Evolutionary conservation across 1,284 basidiomycete species (phyloP).

Genomic region (Rhodotorula sp.): DNA sequence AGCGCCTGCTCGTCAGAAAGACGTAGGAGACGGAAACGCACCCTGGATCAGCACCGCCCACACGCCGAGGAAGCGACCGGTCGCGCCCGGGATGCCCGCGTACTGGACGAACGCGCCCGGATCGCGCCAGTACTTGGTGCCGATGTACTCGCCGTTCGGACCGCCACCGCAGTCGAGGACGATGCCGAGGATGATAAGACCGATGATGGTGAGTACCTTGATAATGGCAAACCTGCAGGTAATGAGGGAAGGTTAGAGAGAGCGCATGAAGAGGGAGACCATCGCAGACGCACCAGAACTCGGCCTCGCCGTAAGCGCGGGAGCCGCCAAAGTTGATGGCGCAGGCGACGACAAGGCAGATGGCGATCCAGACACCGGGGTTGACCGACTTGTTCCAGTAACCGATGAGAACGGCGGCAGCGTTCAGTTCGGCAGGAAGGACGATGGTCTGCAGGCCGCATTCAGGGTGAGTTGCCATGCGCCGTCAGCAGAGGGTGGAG

Average conservation of each 20-base stretch:
- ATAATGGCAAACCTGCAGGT: conserved; percentile 56
- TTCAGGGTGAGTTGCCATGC: too few relatives aligned
- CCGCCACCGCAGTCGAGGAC: conserved; percentile 54
- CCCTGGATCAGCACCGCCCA: too few relatives aligned
- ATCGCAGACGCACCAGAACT: conserved; percentile 3
- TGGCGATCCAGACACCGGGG: conserved; percentile 73
- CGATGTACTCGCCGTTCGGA: conserved; percentile 45
- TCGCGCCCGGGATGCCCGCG: conserved; percentile 55
- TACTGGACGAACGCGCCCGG: conserved; percentile 41
- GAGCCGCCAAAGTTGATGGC: conserved; percentile 73
- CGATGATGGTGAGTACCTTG: conserved; percentile 59
- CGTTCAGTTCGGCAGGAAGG: conserved; percentile 53
- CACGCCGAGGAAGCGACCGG: conserved; percentile 46
- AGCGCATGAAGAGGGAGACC: neutral
- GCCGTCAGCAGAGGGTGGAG: too few relatives aligned
- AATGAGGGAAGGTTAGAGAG: neutral
- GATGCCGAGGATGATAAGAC: conserved; percentile 62
- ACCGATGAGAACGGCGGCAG: conserved; percentile 52
- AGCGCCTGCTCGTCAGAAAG: too few relatives aligned
- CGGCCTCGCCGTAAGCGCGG: conserved; percentile 52
- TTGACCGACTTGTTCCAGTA: conserved; percentile 56
- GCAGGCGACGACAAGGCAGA: conserved; percentile 71
- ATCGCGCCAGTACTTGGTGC: conserved; percentile 12
- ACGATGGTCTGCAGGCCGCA: conserved; percentile 39
- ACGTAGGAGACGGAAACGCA: too few relatives aligned